phyloP scores from a whole-genome alignment of 2,329 filamentous ascomycete genomes.

The Curvularia spicifera region DNA sequence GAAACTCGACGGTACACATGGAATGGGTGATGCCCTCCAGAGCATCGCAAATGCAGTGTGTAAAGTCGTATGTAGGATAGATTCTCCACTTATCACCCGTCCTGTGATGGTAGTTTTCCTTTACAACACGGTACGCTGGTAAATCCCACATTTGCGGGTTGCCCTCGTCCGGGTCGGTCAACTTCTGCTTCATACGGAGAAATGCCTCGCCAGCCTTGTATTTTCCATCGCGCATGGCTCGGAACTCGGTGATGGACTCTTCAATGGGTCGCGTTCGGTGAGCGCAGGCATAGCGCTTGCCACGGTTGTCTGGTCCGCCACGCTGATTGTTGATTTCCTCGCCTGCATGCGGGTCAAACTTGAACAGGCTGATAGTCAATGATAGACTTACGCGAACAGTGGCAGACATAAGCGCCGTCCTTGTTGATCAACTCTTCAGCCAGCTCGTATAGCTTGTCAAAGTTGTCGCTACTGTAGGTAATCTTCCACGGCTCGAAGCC shows the following conservation, averaged over 20 bases:
- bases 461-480: conserved; percentile 91
- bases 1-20: conserved; percentile 91
- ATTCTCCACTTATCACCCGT: conserved; percentile 88
- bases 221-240: conserved; percentile 88
- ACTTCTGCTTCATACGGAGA: conserved; percentile 90
- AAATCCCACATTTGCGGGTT: conserved; percentile 98
- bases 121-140: conserved; percentile 84
- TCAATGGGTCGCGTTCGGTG: conserved; percentile 78
- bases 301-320: conserved; percentile 73
- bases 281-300: conserved; percentile 76
- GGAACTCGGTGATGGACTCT: conserved; percentile 80
- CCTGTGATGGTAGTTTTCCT: conserved; percentile 74
- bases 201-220: conserved; percentile 85
- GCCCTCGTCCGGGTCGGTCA: conserved; percentile 65
- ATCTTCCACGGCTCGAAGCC: conserved; percentile 79
- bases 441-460: conserved; percentile 83
- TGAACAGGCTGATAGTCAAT: too few relatives aligned
- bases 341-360: conserved; percentile 55
- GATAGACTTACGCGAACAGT: conserved; percentile 67
- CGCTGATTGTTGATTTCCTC: conserved; percentile 85
- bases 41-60: conserved; percentile 88
- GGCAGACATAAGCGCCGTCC: conserved; percentile 79
- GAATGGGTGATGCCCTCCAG: conserved; percentile 92
- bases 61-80: conserved; percentile 94
- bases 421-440: conserved; percentile 81